Evolutionary conservation across 2,329 filamentous ascomycete genomes (phyloP), one percentile per base, ranked within the genome.

Genomic region (Microdochium paspali): DNA sequence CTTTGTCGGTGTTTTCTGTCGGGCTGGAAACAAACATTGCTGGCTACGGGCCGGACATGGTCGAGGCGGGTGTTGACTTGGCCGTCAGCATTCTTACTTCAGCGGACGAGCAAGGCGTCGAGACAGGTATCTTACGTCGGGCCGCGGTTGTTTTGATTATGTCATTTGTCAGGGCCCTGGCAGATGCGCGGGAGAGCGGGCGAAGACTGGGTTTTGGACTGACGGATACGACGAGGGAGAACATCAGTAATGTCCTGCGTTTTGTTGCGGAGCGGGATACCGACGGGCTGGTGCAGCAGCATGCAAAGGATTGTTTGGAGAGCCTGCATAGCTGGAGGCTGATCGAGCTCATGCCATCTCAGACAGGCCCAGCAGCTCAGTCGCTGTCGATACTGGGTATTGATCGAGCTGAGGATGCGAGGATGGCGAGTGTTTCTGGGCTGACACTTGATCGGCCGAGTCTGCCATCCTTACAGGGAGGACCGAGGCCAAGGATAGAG

Each of bases 201-300:
- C 68, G 59, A 44, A 67, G 63, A 10, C 61, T 80, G 13, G 73
- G 70, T 0, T 80, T 82, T 50, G 77, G 74, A 1, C 65, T 82
- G 39, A 75, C 71, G 2, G 68, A 73, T 15, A 64, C 71, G 51
- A 82, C 77, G 56, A 71, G 78, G 45, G 70, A 73, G 24, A 80
- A 87, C 47, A 74, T 88, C n/a, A 63, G 73, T 54, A 70, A 76
- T 44, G 76, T 83, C 10, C 60, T 89, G 35, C 63, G 66, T 46
- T 89, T 87, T 61, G 71, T 86, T n/a, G 71, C 73, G 6, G 71
- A 67, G 32, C 82, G 79, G 23, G 85, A 90, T 61, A 74, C 71
- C 23, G 85, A 90, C 58, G 82, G 76, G 0, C 64, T 90, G 39
- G 85, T 87, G 10, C 73, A 73, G 51, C 73, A 82, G 54, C 84